Base-by-base conservation (phyloP, 306 rosid genomes). In the Cicer bijugum region DNA sequence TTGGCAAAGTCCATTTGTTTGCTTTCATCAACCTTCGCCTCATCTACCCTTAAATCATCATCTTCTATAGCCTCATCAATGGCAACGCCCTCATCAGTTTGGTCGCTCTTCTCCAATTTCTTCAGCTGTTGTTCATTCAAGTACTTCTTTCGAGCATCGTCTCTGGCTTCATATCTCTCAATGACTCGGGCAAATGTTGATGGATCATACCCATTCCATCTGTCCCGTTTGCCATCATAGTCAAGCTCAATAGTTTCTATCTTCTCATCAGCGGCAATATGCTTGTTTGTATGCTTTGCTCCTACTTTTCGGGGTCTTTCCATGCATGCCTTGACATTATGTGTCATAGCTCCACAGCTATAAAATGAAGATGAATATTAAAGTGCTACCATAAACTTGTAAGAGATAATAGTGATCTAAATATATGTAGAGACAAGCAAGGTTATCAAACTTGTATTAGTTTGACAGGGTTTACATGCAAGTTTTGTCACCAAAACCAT, bases 1-100 rank as follows among this genome's bases (percentile, higher is more conserved):
- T 88, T 88, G 6, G 91, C 91, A 81, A 88, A 90, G 72, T 90
- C 89, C 91, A 90, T 88, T 63, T 88, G 89, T 66, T 88, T 86
- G 77, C 89, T 88, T 69, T 90, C 91, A 45, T 90, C 92, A 57
- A 88, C 90, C 85, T 86, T 90, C 6, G 92, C 90, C 78, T 90
- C 96, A 65, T 90, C 92, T 14, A 87, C 80, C 84, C 79, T 85
- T 6, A 87, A 71, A 81, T 67, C 86, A 77, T 84, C 89, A 37
- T 83, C 86, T 0, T 82, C 86, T 39, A 84, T 85, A 62, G 72
- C 87, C 15, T 81, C 92, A 15, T 84, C 92, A 71, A 82, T 86
- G 20, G 74, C 57, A 65, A 74, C 47, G 23, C 47, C 58, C 47
- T 75, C 73, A 14, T 70, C 80, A 65, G 39, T 75, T 75, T 75